These are phyloP conservation scores for Strobilomyces confusus DNA, from an alignment of 768 basidiomycete species.

Conservation along the genomic window DNA sequence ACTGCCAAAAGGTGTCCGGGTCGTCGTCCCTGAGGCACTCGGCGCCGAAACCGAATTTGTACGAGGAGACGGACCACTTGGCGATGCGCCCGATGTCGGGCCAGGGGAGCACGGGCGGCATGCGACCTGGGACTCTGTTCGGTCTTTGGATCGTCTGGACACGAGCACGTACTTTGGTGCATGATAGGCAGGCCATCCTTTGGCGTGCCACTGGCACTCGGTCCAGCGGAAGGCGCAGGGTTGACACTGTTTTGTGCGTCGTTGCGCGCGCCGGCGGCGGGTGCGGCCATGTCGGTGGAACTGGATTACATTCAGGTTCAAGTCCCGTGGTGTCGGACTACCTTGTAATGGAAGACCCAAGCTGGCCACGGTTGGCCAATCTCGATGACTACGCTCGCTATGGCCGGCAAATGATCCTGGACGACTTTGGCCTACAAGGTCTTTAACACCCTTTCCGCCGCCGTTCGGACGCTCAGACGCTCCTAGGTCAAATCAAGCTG, in stretches of 20 bases:
- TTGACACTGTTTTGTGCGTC: constrained; percentile 13
- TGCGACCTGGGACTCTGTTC: constrained; percentile 27
- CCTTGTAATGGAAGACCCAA: constrained; percentile 9
- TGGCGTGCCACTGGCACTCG: constrained; percentile 10
- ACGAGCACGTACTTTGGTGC: constrained; percentile 31
- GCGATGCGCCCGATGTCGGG: constrained; percentile 86
- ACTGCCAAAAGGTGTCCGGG: constrained; percentile 98
- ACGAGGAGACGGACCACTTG: constrained; percentile 94
- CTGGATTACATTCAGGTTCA: not conserved
- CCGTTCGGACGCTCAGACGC: constrained; percentile 1
- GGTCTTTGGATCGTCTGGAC: not conserved
- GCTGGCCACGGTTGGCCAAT: constrained; percentile 30
- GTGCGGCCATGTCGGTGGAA: constrained; percentile 12
- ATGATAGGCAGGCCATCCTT: constrained; percentile 38
- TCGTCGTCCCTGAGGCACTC: constrained; percentile 88
- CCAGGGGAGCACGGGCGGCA: constrained; percentile 56
- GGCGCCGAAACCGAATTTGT: constrained; percentile 94
- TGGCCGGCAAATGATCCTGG: constrained; percentile 95
- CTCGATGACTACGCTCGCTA: constrained; percentile 81
- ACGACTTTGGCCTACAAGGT: constrained; percentile 86
- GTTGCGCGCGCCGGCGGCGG: constrained; percentile 2
- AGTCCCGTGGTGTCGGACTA: not conserved
- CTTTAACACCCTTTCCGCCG: constrained; percentile 5
- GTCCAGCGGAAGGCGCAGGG: constrained; percentile 14
- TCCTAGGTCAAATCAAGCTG: constrained; percentile 78